Percentiles rank a stretch among this genome's conserved stretches.
Evolutionary conservation across 2,329 filamentous ascomycete genomes (phyloP).

Genomic region (Penicillium vulpinum): DNA sequence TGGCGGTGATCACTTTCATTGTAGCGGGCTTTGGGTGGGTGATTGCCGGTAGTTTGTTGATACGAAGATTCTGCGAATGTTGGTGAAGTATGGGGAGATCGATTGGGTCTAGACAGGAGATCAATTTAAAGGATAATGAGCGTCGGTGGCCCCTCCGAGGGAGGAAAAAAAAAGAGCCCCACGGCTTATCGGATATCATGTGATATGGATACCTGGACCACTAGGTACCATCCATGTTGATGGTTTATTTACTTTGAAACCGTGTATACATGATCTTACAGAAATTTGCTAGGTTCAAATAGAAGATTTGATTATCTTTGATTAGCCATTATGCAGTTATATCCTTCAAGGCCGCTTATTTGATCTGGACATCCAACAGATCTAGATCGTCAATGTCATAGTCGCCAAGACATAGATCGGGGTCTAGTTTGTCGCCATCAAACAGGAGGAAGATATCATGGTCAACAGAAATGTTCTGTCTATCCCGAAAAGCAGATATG

Average conservation of each 20-base stretch:
- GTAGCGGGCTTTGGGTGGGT: neutral
- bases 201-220: slow-evolving; percentile 2
- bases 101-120: neutral
- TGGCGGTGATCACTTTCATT: slow-evolving; percentile 95
- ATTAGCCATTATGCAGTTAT: neutral
- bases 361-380: slow-evolving; percentile 70
- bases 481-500: slow-evolving; percentile 60
- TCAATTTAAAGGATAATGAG: neutral
- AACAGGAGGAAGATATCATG: slow-evolving; percentile 65
- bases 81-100: neutral
- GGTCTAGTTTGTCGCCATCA: slow-evolving; percentile 71
- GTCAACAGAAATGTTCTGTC: slow-evolving; percentile 53
- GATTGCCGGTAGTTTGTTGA: neutral
- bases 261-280: neutral
- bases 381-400: slow-evolving; percentile 75
- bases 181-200: slow-evolving; percentile 15
- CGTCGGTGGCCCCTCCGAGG: slow-evolving; percentile 2
- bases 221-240: neutral
- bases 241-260: neutral
- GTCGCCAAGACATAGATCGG: slow-evolving; percentile 60
- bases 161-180: slow-evolving; percentile 6
- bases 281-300: neutral
- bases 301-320: neutral
- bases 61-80: neutral
- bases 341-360: slow-evolving; percentile 31